Evolutionary conservation across 169 alveolate genomes (phyloP).

Genomic region (Plasmodium vinckei): DNA sequence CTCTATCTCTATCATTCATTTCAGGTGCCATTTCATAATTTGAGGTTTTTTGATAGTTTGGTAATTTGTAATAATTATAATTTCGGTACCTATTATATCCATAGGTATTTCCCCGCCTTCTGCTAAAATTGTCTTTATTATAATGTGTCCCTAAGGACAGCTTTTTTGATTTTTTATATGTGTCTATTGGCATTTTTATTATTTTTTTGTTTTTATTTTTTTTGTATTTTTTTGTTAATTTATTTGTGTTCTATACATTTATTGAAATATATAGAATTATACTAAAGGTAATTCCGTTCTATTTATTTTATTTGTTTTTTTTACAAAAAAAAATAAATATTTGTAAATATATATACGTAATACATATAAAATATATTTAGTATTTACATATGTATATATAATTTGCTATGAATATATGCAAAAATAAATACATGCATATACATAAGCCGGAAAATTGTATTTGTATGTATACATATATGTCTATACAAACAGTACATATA

Average conservation of each 20-base stretch:
- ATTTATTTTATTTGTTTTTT: background rate
- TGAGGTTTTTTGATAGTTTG: background rate
- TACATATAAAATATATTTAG: background rate
- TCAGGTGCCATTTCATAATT: background rate
- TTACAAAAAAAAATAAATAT: slow-evolving; percentile 2
- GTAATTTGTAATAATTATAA: slow-evolving; percentile 28
- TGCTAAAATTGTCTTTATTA: slow-evolving; percentile 2
- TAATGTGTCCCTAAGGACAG: slow-evolving; percentile 23
- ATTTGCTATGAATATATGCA: background rate
- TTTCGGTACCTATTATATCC: slow-evolving; percentile 26
- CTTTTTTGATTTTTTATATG: slow-evolving; percentile 37
- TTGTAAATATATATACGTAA: background rate
- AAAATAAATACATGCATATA: background rate
- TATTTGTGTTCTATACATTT: background rate
- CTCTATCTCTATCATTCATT: background rate
- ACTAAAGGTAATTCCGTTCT: slow-evolving; percentile 1
- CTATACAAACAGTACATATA: background rate
- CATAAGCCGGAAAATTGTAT: background rate
- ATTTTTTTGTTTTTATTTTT: too few relatives aligned
- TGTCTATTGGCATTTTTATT: slow-evolving; percentile 11
- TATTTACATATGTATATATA: background rate
- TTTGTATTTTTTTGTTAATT: background rate
- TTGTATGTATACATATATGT: background rate
- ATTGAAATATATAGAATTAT: slow-evolving; percentile 2
- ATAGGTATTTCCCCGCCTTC: slow-evolving; percentile 23